A percentile compares a stretch with the other conserved stretches of the same genome.
Conservation (phyloP, 2,329 filamentous ascomycete genomes). For the Scolecobasidium constrictum region DNA sequence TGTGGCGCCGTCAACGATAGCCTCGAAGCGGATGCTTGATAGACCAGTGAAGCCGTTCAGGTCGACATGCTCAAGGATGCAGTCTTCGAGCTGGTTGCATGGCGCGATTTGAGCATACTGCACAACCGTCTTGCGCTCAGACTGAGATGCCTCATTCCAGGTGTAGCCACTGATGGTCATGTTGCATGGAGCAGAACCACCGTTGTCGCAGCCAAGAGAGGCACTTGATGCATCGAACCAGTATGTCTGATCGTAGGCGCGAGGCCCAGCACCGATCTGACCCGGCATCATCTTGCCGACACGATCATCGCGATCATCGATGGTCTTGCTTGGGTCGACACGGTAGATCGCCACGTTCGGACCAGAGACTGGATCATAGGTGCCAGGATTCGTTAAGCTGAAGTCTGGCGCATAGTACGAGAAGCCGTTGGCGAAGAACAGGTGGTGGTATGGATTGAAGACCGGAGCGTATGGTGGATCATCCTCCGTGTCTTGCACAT, state of each 20-base stretch:
- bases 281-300: slow-evolving; percentile 24
- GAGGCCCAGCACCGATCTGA: slow-evolving; percentile 36
- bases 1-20: slow-evolving; percentile 28
- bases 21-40: slow-evolving; percentile 38
- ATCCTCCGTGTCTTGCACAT: slow-evolving; percentile 13
- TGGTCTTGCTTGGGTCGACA: slow-evolving; percentile 20
- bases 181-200: slow-evolving; percentile 25
- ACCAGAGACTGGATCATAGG: slow-evolving; percentile 31
- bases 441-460: slow-evolving; percentile 38
- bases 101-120: slow-evolving; percentile 23
- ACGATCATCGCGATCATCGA: not conserved
- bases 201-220: slow-evolving; percentile 37
- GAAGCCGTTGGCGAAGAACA: slow-evolving; percentile 41
- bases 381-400: slow-evolving; percentile 15
- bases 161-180: slow-evolving; percentile 36
- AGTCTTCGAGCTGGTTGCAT: slow-evolving; percentile 27
- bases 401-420: slow-evolving; percentile 30
- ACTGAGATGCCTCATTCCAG: slow-evolving; percentile 23
- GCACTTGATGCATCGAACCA: slow-evolving; percentile 40
- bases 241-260: slow-evolving; percentile 31
- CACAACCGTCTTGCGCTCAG: slow-evolving; percentile 22
- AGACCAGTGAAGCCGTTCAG: slow-evolving; percentile 28
- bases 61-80: slow-evolving; percentile 30
- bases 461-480: slow-evolving; percentile 25
- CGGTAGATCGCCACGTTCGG: slow-evolving; percentile 37